A percentile compares a stretch with the other conserved stretches of the same genome.
Evolutionary conservation across 1,284 basidiomycete species (phyloP).

Genomic region (Cutaneotrichosporon sp.): DNA sequence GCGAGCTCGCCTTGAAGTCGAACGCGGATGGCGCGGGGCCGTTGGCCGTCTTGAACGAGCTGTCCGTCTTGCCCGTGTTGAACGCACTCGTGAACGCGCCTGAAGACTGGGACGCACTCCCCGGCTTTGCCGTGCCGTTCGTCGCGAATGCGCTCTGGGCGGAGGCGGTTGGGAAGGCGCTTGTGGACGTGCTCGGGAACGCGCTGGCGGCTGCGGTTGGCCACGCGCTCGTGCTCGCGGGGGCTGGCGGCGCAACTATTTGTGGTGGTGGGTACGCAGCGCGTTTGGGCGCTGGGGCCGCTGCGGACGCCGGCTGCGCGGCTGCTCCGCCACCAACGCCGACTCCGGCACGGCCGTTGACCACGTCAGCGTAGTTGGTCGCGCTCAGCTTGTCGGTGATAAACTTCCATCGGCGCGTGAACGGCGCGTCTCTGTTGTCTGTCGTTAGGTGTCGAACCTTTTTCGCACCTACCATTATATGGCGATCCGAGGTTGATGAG

Average conservation of each 20-base stretch:
- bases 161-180: neutral
- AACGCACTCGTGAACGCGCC: neutral
- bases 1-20: neutral
- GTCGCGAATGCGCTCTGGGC: neutral
- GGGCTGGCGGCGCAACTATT: neutral
- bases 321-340: constrained; percentile 14
- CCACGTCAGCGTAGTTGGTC: constrained; percentile 62
- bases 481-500: constrained; percentile 59
- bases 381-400: constrained; percentile 67
- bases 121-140: neutral
- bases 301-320: constrained; percentile 2
- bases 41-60: neutral
- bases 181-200: neutral
- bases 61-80: neutral
- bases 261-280: neutral
- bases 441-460: constrained; percentile 33
- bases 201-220: neutral
- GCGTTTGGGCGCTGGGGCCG: neutral
- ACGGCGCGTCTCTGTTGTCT: constrained; percentile 64
- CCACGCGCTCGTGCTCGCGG: neutral
- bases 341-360: constrained; percentile 62
- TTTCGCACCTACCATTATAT: constrained; percentile 53
- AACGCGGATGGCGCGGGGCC: neutral
- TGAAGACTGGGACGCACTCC: neutral
- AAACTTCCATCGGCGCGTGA: constrained; percentile 60